Evolutionary conservation across 2,329 filamentous ascomycete species (phyloP).

Genomic region (Pleoardoris graminearum): DNA sequence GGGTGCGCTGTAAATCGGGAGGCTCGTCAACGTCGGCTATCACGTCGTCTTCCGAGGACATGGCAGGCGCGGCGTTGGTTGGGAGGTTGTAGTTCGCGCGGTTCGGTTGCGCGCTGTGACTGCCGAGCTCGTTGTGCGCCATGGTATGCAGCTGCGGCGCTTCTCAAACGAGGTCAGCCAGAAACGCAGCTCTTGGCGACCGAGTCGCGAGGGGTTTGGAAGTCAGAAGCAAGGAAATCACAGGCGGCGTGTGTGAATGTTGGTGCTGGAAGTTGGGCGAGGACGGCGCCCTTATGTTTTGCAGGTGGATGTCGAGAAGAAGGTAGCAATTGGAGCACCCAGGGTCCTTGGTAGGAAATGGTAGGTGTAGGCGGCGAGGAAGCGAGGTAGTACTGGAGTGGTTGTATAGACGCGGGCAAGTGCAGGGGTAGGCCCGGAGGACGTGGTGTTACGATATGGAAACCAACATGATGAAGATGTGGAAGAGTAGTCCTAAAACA

Average conservation of each 20-base stretch:
- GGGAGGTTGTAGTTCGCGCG: conserved; percentile 27
- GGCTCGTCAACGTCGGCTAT: conserved; percentile 84
- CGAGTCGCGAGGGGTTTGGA: neutral
- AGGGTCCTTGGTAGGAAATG: neutral
- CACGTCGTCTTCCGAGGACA: conserved; percentile 62
- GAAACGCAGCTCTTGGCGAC: neutral
- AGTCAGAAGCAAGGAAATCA: neutral
- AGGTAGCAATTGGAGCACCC: conserved; percentile 1
- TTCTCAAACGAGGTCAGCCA: neutral
- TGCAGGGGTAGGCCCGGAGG: conserved; percentile 40
- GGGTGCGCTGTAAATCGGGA: conserved; percentile 67
- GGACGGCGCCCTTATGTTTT: neutral
- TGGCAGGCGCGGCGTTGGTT: conserved; percentile 27
- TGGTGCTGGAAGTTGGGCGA: neutral
- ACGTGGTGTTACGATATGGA: conserved; percentile 44
- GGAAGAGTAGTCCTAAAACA: conserved; percentile 34
- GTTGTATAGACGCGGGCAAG: conserved; percentile 17
- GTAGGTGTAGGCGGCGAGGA: neutral
- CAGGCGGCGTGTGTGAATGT: neutral
- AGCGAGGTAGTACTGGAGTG: conserved; percentile 12
- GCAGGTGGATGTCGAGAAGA: neutral
- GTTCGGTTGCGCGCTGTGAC: conserved; percentile 37
- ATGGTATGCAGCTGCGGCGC: conserved; percentile 22
- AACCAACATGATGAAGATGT: conserved; percentile 38
- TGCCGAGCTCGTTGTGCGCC: conserved; percentile 38